These are phyloP conservation scores for Phialophora macrospora DNA, from an alignment of 2,329 filamentous ascomycete genomes.

Conservation along the genomic window DNA sequence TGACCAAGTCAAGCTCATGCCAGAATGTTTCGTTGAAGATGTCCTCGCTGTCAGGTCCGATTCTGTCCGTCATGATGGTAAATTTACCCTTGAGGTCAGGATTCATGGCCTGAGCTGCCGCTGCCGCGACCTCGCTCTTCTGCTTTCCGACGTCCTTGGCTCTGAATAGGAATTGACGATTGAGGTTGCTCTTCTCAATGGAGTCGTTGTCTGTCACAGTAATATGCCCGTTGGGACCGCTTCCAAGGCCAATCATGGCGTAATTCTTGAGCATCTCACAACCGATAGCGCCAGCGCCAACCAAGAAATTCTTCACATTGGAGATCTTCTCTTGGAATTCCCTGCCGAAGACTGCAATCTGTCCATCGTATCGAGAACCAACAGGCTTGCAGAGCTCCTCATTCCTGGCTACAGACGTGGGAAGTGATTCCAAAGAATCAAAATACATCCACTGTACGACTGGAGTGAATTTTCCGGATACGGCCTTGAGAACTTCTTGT, in stretches of 20 bases:
- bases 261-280: slow-evolving; percentile 99
- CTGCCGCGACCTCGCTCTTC: slow-evolving; percentile 93
- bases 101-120: slow-evolving; percentile 93
- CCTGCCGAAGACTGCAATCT: slow-evolving; percentile 92
- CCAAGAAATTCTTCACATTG: slow-evolving; percentile 89
- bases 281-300: slow-evolving; percentile 94
- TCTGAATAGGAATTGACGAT: slow-evolving; percentile 95
- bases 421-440: slow-evolving; percentile 94
- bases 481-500: slow-evolving; percentile 93
- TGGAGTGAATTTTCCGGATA: slow-evolving; percentile 97
- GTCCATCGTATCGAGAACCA: slow-evolving; percentile 89
- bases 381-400: slow-evolving; percentile 87
- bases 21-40: slow-evolving; percentile 96
- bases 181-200: slow-evolving; percentile 98
- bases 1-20: slow-evolving; percentile 84
- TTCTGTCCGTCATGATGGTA: slow-evolving; percentile 81
- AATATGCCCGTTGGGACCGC: slow-evolving; percentile 85
- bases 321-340: slow-evolving; percentile 93
- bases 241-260: slow-evolving; percentile 96
- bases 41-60: slow-evolving; percentile 88
- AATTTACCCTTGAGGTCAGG: slow-evolving; percentile 89
- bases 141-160: slow-evolving; percentile 90
- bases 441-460: slow-evolving; percentile 96
- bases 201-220: slow-evolving; percentile 97
- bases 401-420: slow-evolving; percentile 72